phyloP scores from a whole-genome alignment of 495 filamentous ascomycete genomes.

The Trichoderma parareesei region DNA sequence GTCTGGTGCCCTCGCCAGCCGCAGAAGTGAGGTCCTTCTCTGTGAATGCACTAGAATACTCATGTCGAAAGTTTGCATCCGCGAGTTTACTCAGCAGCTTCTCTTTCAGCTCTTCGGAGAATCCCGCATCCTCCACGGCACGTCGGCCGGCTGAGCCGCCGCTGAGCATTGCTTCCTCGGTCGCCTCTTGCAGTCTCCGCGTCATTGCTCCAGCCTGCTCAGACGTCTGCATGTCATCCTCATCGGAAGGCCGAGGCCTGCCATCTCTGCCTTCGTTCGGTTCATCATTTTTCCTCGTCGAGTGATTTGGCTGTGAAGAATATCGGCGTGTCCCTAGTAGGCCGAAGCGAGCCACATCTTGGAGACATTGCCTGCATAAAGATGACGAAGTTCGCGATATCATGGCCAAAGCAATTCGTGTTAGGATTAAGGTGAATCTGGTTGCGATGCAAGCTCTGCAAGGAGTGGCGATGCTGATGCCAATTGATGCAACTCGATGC shows the following conservation, averaged over 20 bases:
- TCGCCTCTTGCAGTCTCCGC: slow-evolving; percentile 66
- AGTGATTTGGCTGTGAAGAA: background rate
- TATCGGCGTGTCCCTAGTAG: background rate
- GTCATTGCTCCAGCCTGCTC: slow-evolving; percentile 56
- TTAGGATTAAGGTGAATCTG: too few species aligned
- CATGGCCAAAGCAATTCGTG: background rate
- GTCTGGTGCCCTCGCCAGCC: slow-evolving; percentile 64
- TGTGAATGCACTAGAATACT: slow-evolving; percentile 62
- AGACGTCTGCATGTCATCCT: background rate
- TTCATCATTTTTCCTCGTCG: background rate
- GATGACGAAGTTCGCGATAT: background rate
- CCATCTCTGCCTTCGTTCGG: background rate
- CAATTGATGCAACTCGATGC: background rate
- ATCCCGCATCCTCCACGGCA: slow-evolving; percentile 76
- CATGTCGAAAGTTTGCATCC: slow-evolving; percentile 57
- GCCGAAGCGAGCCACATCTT: background rate
- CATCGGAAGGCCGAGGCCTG: background rate
- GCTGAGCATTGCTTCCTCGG: slow-evolving; percentile 66
- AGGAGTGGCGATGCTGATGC: background rate
- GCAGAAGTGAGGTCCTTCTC: slow-evolving; percentile 52
- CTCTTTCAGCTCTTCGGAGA: slow-evolving; percentile 75
- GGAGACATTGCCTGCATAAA: background rate
- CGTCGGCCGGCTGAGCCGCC: slow-evolving; percentile 62
- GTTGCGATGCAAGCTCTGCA: too few species aligned
- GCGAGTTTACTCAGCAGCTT: slow-evolving; percentile 67